A percentile compares a stretch with the other conserved stretches of the same genome.
phyloP scores from a whole-genome alignment of 1,284 basidiomycete genomes.

The Schizophyllum amplum region DNA sequence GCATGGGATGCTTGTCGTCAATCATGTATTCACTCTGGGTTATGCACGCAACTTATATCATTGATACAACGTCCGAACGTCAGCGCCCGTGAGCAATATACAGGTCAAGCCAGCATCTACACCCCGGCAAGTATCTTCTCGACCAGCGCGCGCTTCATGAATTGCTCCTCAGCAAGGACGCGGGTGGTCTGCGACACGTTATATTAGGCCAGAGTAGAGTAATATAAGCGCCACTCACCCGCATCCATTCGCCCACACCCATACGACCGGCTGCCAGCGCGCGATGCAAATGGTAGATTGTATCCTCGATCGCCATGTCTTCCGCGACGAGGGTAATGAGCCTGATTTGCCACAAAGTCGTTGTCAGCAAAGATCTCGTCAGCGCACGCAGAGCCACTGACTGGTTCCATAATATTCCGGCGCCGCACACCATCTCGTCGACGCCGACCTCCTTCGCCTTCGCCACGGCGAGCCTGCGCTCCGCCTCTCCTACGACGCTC shows the following conservation, averaged over 20 bases:
- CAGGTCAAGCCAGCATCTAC: no score
- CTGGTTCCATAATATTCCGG: slow-evolving; percentile 96
- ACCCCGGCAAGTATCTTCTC: slow-evolving; percentile 77
- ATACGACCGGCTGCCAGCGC: slow-evolving; percentile 89
- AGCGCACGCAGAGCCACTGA: slow-evolving; percentile 31
- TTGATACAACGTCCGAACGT: no score
- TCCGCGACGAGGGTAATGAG: slow-evolving; percentile 95
- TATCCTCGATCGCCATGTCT: slow-evolving; percentile 97
- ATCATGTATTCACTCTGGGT: no score
- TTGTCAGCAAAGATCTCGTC: slow-evolving; percentile 7
- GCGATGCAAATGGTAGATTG: slow-evolving; percentile 93
- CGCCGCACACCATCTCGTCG: slow-evolving; percentile 91
- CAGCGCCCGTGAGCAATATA: no score
- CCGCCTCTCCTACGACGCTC: slow-evolving; percentile 48
- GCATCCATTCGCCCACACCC: slow-evolving; percentile 87
- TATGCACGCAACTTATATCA: no score
- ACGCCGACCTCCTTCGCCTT: slow-evolving; percentile 74
- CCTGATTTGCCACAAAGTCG: slow-evolving; percentile 34
- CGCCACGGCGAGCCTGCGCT: slow-evolving; percentile 62
- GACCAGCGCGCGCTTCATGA: slow-evolving; percentile 85
- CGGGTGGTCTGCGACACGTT: no score
- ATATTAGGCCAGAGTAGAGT: no score
- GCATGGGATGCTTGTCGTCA: no score
- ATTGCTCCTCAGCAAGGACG: slow-evolving; percentile 88
- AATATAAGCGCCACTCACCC: slow-evolving; percentile 60